Conservation (phyloP, 768 basidiomycete genomes). For the Favolaschia claudopus region DNA sequence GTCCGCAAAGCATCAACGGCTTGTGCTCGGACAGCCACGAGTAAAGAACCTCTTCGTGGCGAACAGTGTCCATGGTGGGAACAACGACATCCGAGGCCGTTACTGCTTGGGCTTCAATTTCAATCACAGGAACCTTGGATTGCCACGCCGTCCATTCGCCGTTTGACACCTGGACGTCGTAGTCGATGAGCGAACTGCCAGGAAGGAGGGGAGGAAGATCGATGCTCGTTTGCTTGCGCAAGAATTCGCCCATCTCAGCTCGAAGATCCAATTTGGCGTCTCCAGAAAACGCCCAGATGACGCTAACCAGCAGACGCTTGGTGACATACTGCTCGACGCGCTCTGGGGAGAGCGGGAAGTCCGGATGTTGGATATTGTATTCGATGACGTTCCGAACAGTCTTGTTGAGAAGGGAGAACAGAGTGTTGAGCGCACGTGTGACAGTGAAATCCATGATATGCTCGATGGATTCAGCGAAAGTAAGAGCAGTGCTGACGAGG, state of each 20-base stretch:
- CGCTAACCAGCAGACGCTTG: slow-evolving; percentile 87
- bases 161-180: slow-evolving; percentile 85
- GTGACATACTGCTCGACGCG: slow-evolving; percentile 90
- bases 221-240: slow-evolving; percentile 85
- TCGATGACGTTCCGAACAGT: slow-evolving; percentile 92
- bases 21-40: slow-evolving; percentile 99
- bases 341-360: slow-evolving; percentile 89
- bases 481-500: slow-evolving; percentile 80
- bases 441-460: slow-evolving; percentile 99
- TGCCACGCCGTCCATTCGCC: slow-evolving; percentile 96
- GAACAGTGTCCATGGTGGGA: slow-evolving; percentile 97
- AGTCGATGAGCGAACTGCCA: slow-evolving; percentile 92
- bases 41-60: slow-evolving; percentile 98
- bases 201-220: slow-evolving; percentile 81
- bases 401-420: slow-evolving; percentile 98
- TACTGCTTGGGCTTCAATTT: slow-evolving; percentile 96
- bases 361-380: slow-evolving; percentile 93
- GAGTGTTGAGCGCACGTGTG: slow-evolving; percentile 90
- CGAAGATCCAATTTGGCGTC: slow-evolving; percentile 93
- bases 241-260: slow-evolving; percentile 87
- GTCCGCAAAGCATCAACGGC: slow-evolving; percentile 96
- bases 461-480: slow-evolving; percentile 83
- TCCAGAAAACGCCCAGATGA: slow-evolving; percentile 98
- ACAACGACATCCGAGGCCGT: slow-evolving; percentile 97
- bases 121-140: slow-evolving; percentile 89